Conservation (phyloP, 176 grass and related monocot genomes). For the Pharus latifolius region DNA sequence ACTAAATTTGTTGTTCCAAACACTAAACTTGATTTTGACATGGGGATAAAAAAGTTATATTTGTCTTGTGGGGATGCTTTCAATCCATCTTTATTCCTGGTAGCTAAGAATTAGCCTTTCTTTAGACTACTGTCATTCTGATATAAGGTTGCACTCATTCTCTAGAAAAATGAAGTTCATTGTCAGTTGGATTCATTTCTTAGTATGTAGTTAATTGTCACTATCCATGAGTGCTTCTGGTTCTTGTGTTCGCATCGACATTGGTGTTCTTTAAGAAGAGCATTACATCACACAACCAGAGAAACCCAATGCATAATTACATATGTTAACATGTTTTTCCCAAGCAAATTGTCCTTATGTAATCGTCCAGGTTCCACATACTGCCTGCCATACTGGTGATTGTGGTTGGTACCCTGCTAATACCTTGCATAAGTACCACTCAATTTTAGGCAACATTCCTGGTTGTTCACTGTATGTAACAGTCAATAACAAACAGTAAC, state of each 20-base stretch:
- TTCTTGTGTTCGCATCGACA: not conserved
- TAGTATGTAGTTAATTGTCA: not conserved
- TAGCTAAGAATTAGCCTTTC: not conserved
- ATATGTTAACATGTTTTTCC: not conserved
- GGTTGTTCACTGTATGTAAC: not conserved
- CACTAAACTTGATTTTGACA: not conserved
- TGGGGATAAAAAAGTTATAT: not conserved
- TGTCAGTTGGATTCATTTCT: not conserved
- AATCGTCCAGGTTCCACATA: not conserved
- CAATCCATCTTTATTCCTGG: not conserved
- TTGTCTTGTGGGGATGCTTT: not conserved
- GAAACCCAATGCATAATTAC: not conserved
- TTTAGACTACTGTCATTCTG: not conserved
- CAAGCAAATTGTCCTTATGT: not conserved
- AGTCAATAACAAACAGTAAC: too few species aligned
- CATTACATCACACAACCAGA: not conserved
- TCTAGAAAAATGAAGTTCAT: not conserved
- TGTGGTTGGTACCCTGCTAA: not conserved
- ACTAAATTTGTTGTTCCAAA: not conserved
- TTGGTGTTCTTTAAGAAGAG: not conserved
- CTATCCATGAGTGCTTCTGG: not conserved
- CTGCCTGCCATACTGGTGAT: conserved; percentile 1
- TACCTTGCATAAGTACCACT: not conserved
- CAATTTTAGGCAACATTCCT: not conserved
- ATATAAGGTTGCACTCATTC: not conserved